These are phyloP conservation scores for Trematosphaeria pertusa DNA, from an alignment of 2,329 filamentous ascomycete species.

Conservation along the genomic window DNA sequence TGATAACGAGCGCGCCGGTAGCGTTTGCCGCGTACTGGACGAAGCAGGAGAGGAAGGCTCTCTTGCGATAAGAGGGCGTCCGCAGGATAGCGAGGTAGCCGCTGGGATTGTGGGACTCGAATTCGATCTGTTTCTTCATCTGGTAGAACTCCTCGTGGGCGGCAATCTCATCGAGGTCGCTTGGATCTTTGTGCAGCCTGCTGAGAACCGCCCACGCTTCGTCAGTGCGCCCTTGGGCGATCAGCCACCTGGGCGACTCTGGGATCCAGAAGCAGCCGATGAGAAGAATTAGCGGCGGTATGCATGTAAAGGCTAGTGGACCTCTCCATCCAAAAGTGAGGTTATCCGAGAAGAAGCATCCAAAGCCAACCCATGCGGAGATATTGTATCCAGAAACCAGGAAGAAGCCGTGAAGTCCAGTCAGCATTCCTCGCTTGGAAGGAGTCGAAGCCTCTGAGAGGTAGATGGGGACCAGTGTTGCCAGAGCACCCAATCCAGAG, in stretches of 20 bases:
- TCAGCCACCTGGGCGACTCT: conserved; percentile 63
- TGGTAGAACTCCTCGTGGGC: conserved; percentile 35
- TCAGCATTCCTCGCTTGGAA: conserved; percentile 31
- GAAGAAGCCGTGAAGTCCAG: conserved; percentile 32
- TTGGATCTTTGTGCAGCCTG: conserved; percentile 23
- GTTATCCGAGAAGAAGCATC: conserved; percentile 11
- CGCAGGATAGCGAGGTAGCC: conserved; percentile 30
- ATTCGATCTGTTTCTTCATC: conserved; percentile 31
- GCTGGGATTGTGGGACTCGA: conserved; percentile 23
- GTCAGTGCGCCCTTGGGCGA: conserved; percentile 59
- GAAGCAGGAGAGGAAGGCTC: conserved; percentile 30
- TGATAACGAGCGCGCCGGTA: conserved; percentile 31
- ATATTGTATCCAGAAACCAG: conserved; percentile 39
- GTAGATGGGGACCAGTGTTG: conserved; percentile 31
- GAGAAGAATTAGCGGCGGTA: conserved; percentile 56
- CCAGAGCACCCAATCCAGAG: conserved; percentile 26
- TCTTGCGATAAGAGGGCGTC: conserved; percentile 26
- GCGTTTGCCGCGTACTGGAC: conserved; percentile 33
- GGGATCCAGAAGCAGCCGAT: conserved; percentile 48
- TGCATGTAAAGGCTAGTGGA: too few species aligned
- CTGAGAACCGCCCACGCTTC: conserved; percentile 49
- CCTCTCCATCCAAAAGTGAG: conserved; percentile 53
- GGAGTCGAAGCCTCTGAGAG: conserved; percentile 33
- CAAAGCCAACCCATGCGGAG: conserved; percentile 50
- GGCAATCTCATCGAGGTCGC: conserved; percentile 24